These are phyloP conservation scores for Dryas octopetala DNA, from an alignment of 306 rosid genomes.

Conservation along the genomic window DNA sequence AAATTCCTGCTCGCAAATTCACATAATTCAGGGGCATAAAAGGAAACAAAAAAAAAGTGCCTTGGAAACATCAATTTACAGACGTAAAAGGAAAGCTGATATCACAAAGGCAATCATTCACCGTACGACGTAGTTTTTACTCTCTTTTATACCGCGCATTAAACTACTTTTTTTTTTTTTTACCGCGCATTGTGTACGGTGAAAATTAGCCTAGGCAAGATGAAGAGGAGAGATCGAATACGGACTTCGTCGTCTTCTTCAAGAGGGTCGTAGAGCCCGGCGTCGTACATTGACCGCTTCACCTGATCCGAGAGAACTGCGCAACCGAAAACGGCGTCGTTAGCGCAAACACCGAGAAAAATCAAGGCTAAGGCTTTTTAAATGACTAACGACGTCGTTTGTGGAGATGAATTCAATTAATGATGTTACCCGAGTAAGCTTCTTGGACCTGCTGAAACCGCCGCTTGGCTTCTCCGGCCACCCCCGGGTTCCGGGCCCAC, in stretches of 20 bases:
- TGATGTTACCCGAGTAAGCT: slow-evolving; percentile 71
- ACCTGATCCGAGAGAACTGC: slow-evolving; percentile 87
- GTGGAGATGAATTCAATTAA: too few species aligned
- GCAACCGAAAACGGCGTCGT: slow-evolving; percentile 16
- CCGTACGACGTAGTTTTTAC: neutral
- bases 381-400: slow-evolving; percentile 7
- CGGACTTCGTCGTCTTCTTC: slow-evolving; percentile 84
- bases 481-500: slow-evolving; percentile 52
- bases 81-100: neutral
- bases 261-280: slow-evolving; percentile 73
- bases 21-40: neutral
- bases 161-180: slow-evolving; percentile 32
- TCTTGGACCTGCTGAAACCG: slow-evolving; percentile 95
- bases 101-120: neutral
- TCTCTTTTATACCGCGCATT: neutral
- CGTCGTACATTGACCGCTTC: slow-evolving; percentile 91
- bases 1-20: slow-evolving; percentile 54
- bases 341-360: neutral
- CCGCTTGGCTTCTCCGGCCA: slow-evolving; percentile 73
- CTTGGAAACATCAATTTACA: too few species aligned
- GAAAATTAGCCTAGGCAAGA: neutral
- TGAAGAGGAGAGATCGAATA: neutral
- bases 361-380: too few species aligned
- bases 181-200: slow-evolving; percentile 25
- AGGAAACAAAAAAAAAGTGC: neutral